Base-by-base conservation (phyloP, 805 yeast genomes). In the Ogataea minuta region DNA sequence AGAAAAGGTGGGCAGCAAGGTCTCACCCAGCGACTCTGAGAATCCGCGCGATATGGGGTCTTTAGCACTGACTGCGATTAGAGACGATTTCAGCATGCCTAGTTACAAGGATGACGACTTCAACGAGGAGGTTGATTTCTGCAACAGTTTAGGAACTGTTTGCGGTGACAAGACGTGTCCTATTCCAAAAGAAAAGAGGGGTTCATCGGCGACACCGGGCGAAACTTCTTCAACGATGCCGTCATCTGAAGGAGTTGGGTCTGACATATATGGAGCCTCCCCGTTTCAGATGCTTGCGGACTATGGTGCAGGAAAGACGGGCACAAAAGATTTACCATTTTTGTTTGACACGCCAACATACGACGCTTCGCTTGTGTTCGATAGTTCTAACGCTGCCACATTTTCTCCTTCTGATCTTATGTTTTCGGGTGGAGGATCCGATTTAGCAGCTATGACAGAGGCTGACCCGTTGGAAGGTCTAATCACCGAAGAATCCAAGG, bases 121-220 rank as follows among this genome's bases (percentile, higher is more conserved):
- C 57, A 84, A 80, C 54, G 91, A 85, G 56, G 79, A 81, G 49
- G 79, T 81, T 39, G 74, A 76, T 43, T 91, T 91, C 58, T 91
- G 98, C 57, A 74, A 75, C 17, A 77, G 80, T 51, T 71, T 91
- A 56, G 75, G 77, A 45, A 73, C 79, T 59, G 97, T 89, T 1
- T 90, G 97, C 63, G 97, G 96, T 12, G 80, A 81, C 6, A 79
- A 70, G 52, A 71, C 71, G 11, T 64, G 75, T 47, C 95, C 93
- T 3, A 58, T 81, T 4, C 95, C 96, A 3, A 60, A 64, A 52
- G 54, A 39, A 11, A 31, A 44, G 13, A 31, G 47, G 44, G 26
- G 46, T 3, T 40, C 46, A 4, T 34, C 46, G 3, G 32, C 46
- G 7, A 29, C 32, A 9, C 34, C 44, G 8, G 50, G 44, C 16